Evolutionary conservation across 129 eudicot species (phyloP).

Genomic region (Deinandra increscens): DNA sequence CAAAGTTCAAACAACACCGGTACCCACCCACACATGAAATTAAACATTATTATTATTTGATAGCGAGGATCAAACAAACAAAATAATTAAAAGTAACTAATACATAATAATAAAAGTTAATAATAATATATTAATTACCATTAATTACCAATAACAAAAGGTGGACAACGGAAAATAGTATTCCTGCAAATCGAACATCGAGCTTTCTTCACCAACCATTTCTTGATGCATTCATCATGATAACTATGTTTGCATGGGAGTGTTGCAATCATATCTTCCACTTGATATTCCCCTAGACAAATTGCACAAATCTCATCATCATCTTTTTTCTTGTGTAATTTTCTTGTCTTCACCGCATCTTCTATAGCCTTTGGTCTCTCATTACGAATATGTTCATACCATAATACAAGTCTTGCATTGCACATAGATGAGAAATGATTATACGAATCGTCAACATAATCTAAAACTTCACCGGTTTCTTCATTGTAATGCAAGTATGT

Average conservation of each 20-base stretch:
- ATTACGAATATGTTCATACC: neutral
- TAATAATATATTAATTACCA: no score
- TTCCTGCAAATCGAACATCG: neutral
- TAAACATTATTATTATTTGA: no score
- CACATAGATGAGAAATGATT: neutral
- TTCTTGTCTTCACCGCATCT: neutral
- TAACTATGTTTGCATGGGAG: neutral
- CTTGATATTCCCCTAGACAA: neutral
- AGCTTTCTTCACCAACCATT: neutral
- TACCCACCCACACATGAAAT: no score
- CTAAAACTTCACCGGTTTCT: neutral
- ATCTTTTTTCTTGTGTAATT: no score
- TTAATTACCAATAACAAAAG: no score
- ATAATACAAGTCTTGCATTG: neutral
- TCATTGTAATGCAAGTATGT: neutral
- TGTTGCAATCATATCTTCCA: neutral
- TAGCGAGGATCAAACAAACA: no score
- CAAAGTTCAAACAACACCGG: no score
- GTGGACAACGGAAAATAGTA: no score
- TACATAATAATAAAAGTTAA: no score
- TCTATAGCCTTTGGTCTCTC: neutral
- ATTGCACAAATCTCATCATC: neutral
- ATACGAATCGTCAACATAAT: neutral
- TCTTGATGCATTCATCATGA: neutral
- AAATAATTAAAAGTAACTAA: no score